phyloP scores from a whole-genome alignment of 1,284 basidiomycete genomes.

The Bjerkandera adusta region DNA sequence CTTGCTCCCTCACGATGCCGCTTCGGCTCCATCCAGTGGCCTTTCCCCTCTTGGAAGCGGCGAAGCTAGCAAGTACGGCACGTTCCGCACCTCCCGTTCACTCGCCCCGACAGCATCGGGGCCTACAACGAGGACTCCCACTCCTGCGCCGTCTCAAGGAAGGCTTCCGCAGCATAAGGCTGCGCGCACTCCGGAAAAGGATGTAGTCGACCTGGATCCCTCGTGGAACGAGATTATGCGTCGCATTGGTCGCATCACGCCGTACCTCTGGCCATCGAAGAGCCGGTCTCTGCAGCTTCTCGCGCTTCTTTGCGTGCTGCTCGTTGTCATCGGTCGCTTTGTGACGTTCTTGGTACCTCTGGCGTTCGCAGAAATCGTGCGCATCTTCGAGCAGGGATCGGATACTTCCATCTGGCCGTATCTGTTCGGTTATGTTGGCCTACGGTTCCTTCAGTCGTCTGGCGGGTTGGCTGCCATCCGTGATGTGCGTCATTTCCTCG shows the following conservation, averaged over 20 bases:
- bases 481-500: too few relatives aligned
- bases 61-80: slow-evolving; percentile 68
- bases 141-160: slow-evolving; percentile 50
- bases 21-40: slow-evolving; percentile 41
- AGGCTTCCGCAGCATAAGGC: slow-evolving; percentile 30
- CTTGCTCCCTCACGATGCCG: slow-evolving; percentile 47
- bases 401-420: slow-evolving; percentile 57
- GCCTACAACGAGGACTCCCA: slow-evolving; percentile 57
- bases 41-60: slow-evolving; percentile 43
- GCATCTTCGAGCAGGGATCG: slow-evolving; percentile 48
- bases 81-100: slow-evolving; percentile 56
- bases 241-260: slow-evolving; percentile 62
- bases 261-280: slow-evolving; percentile 83
- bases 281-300: slow-evolving; percentile 63
- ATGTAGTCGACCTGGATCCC: slow-evolving; percentile 60
- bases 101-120: slow-evolving; percentile 45
- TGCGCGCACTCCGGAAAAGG: slow-evolving; percentile 38
- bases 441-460: slow-evolving; percentile 67
- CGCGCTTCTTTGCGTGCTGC: slow-evolving; percentile 65
- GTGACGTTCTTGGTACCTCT: slow-evolving; percentile 76
- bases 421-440: slow-evolving; percentile 57
- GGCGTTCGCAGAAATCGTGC: slow-evolving; percentile 68
- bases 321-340: slow-evolving; percentile 73
- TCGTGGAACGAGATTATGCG: slow-evolving; percentile 62
- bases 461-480: slow-evolving; percentile 71